Evolutionary conservation across 257 asterid genomes (phyloP).

Genomic region (Forsythia viridissima): DNA sequence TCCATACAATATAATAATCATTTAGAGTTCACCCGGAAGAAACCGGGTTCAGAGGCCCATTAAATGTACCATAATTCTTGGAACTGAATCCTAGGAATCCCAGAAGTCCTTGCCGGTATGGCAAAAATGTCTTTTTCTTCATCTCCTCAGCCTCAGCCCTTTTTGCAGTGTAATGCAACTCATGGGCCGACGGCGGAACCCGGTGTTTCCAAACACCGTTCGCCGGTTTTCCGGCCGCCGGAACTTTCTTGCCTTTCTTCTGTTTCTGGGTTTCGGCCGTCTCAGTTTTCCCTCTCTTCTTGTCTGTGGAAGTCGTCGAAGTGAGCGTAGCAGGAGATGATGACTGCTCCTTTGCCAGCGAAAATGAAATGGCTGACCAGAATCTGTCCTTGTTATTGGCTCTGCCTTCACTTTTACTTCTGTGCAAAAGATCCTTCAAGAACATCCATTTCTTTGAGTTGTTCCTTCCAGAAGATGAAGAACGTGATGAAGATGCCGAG

Average conservation of each 20-base stretch:
- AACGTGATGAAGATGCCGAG: constrained; percentile 61
- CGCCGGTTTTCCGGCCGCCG: constrained; percentile 40
- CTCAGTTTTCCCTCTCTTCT: constrained; percentile 32
- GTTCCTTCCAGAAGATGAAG: constrained; percentile 61
- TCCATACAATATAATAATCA: too few relatives aligned
- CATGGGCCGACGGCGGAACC: constrained; percentile 76
- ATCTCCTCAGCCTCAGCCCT: constrained; percentile 97
- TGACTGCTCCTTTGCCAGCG: constrained; percentile 43
- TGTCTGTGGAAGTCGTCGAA: constrained; percentile 52
- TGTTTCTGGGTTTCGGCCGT: background rate
- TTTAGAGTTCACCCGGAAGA: constrained; percentile 61
- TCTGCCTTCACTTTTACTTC: constrained; percentile 66
- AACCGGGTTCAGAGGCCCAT: constrained; percentile 82
- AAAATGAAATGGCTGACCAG: constrained; percentile 58
- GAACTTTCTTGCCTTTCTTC: constrained; percentile 26
- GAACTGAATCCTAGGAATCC: constrained; percentile 96
- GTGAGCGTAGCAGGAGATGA: constrained; percentile 36
- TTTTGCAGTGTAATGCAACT: constrained; percentile 77
- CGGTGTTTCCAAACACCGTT: constrained; percentile 53
- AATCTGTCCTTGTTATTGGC: constrained; percentile 46
- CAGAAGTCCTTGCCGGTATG: constrained; percentile 81
- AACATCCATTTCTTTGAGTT: constrained; percentile 69
- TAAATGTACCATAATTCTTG: constrained; percentile 86
- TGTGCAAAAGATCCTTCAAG: constrained; percentile 53
- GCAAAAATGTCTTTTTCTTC: constrained; percentile 95